Evolutionary conservation across 495 filamentous ascomycete species (phyloP), one percentile per base, ranked within the genome.

Genomic region (Symbiotaphrina buchneri): DNA sequence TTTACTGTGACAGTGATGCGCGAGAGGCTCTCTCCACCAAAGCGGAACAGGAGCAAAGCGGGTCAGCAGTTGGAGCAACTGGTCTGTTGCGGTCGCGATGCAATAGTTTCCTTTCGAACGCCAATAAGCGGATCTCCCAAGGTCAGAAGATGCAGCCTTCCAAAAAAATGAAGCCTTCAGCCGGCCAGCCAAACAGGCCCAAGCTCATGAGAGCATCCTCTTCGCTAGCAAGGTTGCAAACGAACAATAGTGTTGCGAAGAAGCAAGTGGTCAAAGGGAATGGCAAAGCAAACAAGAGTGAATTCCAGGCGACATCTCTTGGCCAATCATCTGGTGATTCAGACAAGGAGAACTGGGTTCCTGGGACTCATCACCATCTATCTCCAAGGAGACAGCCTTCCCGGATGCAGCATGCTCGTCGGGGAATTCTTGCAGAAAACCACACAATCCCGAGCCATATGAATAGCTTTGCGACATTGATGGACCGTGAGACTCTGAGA

Each of bases 291-390:
- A 15, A n/a, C 2, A 15, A 14, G 4, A 19, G n/a, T 13, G 18
- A 34, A 22, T 11, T n/a, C 10, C 3, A 11, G n/a, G 11, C 8
- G 10, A 4, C 20, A 22, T 14, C 26, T 25, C 18, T 17, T 16
- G 17, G n/a, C 4, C 16, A 8, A 4, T 5, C 16, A 34, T 37
- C 41, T 35, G 59, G 71, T 23, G 84, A 92, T 32, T 90, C 80
- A 1, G 84, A 94, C 43, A 94, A 94, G 47, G 84, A 94, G 53
- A 94, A 94, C 46, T 87, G 78, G 79, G 63, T 72, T 29, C 68
- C 68, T 1, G 64, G 55, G 14, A 67, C 58, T 5, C 49, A 55
- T 22, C 40, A 39, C 10, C 45, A 54, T 4, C 55, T 22, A 33
- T 25, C 31, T 14, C 35, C 31, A 21, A 25, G 32, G 20, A 43